Evolutionary conservation across 116 monocot genomes (phyloP).

Genomic region (Papilionanthe hybrid): DNA sequence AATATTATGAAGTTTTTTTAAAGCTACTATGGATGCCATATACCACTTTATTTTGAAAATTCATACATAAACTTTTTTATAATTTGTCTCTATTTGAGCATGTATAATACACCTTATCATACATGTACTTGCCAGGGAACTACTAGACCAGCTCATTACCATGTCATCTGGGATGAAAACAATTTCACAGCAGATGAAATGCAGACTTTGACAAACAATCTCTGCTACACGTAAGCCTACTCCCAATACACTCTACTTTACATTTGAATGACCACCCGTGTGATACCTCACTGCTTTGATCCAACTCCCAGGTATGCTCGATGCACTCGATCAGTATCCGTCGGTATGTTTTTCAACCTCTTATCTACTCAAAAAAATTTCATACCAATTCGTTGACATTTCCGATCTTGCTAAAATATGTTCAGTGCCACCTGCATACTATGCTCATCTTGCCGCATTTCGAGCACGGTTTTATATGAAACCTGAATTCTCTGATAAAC

Average conservation of each 20-base stretch:
- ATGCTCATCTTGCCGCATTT: slow-evolving; percentile 79
- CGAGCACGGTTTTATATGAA: slow-evolving; percentile 81
- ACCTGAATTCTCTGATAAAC: slow-evolving; percentile 59
- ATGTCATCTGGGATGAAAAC: slow-evolving; percentile 34
- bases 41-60: too few species aligned
- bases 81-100: too few species aligned
- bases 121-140: slow-evolving; percentile 13
- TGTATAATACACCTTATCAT: background rate
- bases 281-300: background rate
- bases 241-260: background rate
- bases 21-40: too few species aligned
- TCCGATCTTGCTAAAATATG: background rate
- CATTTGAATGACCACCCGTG: background rate
- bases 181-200: slow-evolving; percentile 22
- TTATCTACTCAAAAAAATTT: background rate
- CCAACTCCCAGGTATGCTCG: slow-evolving; percentile 59
- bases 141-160: slow-evolving; percentile 29
- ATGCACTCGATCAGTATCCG: slow-evolving; percentile 80
- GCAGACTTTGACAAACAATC: slow-evolving; percentile 23
- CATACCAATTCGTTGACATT: background rate
- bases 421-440: slow-evolving; percentile 36
- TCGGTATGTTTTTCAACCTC: slow-evolving; percentile 23
- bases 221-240: slow-evolving; percentile 20
- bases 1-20: too few species aligned
- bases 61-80: too few species aligned